phyloP scores from a whole-genome alignment of 2,329 filamentous ascomycete species.

The Dothistroma pini region DNA sequence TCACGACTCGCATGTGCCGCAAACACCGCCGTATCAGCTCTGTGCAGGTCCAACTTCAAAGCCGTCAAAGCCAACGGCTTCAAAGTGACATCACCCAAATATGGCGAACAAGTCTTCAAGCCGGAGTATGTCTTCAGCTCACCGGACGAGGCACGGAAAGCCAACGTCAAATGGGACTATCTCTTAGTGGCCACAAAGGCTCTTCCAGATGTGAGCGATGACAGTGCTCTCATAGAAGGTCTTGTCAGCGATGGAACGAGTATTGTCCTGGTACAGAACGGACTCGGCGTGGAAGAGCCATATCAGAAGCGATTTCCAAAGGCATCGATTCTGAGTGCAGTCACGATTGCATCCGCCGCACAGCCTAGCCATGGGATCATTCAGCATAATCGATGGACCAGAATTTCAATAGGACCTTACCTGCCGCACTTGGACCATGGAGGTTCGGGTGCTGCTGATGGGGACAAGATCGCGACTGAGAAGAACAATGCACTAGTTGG shows the following conservation, averaged over 20 bases:
- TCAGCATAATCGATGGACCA: slow-evolving; percentile 68
- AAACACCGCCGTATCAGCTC: slow-evolving; percentile 61
- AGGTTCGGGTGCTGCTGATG: slow-evolving; percentile 27
- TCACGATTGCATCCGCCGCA: slow-evolving; percentile 66
- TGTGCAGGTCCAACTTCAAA: slow-evolving; percentile 69
- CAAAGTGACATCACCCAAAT: slow-evolving; percentile 59
- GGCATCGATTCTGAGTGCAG: slow-evolving; percentile 61
- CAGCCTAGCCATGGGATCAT: slow-evolving; percentile 62
- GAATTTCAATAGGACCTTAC: slow-evolving; percentile 66
- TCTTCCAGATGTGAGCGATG: slow-evolving; percentile 60
- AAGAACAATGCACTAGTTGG: slow-evolving; percentile 49
- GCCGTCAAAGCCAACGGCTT: slow-evolving; percentile 61
- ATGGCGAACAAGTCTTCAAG: slow-evolving; percentile 62
- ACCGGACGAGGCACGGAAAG: slow-evolving; percentile 51
- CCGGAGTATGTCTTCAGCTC: slow-evolving; percentile 60
- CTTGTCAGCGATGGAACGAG: slow-evolving; percentile 53
- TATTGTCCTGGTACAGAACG: slow-evolving; percentile 67
- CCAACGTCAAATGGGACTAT: slow-evolving; percentile 55
- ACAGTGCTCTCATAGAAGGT: slow-evolving; percentile 58
- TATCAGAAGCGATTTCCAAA: slow-evolving; percentile 59
- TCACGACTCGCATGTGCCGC: slow-evolving; percentile 56
- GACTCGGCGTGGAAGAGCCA: slow-evolving; percentile 65
- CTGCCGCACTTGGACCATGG: slow-evolving; percentile 45
- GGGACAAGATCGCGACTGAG: slow-evolving; percentile 23
- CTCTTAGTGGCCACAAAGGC: slow-evolving; percentile 68